phyloP scores from a whole-genome alignment of 257 asterid genomes.

The Solanum okadae region DNA sequence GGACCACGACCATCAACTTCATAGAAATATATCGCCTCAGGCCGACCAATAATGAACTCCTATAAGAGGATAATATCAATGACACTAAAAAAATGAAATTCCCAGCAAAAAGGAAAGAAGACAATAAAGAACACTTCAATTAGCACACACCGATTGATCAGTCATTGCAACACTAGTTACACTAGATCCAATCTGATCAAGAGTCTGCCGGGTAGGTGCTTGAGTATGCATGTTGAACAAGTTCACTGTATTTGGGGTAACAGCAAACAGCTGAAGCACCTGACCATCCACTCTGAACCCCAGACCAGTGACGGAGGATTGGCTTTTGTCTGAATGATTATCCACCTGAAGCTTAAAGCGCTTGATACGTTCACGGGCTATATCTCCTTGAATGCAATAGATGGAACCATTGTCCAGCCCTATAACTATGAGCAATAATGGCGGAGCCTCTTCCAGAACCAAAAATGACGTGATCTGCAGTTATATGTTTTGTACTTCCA shows the following conservation, averaged over 20 bases:
- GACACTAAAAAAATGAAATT: neutral
- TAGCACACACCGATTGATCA: conserved; percentile 61
- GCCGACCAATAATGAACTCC: conserved; percentile 92
- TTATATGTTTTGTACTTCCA: neutral
- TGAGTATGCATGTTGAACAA: conserved; percentile 67
- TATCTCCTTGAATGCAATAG: conserved; percentile 95
- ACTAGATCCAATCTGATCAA: conserved; percentile 86
- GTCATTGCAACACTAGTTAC: conserved; percentile 75
- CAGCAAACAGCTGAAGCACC: conserved; percentile 71
- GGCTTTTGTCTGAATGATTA: conserved; percentile 29
- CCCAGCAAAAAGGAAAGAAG: neutral
- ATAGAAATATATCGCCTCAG: conserved; percentile 89
- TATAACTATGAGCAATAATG: conserved; percentile 78
- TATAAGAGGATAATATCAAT: conserved; percentile 14
- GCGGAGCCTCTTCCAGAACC: conserved; percentile 91
- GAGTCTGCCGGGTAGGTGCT: conserved; percentile 54
- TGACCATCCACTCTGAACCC: conserved; percentile 91
- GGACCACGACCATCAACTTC: conserved; percentile 99
- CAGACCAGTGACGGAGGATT: conserved; percentile 60
- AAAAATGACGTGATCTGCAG: conserved; percentile 76
- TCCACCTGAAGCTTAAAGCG: conserved; percentile 82
- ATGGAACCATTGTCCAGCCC: conserved; percentile 85
- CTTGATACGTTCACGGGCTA: conserved; percentile 94
- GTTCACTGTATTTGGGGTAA: conserved; percentile 80
- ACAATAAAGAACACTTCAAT: neutral